Conservation (phyloP, 306 rosid species). For the Vigna angularis region DNA sequence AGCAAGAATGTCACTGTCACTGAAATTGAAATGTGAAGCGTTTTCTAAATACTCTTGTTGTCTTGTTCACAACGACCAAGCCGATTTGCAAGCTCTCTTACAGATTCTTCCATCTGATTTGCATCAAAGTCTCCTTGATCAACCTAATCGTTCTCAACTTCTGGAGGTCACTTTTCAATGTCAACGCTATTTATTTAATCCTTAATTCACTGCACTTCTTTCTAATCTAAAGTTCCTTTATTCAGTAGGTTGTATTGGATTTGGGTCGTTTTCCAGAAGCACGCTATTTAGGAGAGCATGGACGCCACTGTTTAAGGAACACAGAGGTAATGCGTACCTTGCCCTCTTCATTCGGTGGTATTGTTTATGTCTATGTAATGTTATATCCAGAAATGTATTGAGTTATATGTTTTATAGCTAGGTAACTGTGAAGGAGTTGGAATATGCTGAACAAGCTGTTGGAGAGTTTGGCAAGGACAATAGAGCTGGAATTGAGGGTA, state of each 20-base stretch:
- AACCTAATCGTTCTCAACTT: conserved; percentile 56
- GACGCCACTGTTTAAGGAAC: conserved; percentile 56
- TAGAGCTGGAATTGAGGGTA: conserved; percentile 83
- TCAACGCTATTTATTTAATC: not conserved
- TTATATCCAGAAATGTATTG: conserved; percentile 11
- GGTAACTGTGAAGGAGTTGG: conserved; percentile 74
- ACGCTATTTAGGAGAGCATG: conserved; percentile 62
- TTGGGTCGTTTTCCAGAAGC: conserved; percentile 75
- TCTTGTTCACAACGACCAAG: conserved; percentile 35
- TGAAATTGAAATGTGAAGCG: conserved; percentile 10
- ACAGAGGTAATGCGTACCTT: conserved; percentile 49
- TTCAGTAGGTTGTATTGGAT: conserved; percentile 67
- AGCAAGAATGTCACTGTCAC: not conserved
- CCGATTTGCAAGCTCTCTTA: conserved; percentile 59
- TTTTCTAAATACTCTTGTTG: conserved; percentile 4
- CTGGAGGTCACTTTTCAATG: conserved; percentile 52
- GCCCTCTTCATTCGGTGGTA: not conserved
- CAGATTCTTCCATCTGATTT: conserved; percentile 74
- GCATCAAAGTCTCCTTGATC: conserved; percentile 60
- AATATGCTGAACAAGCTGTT: conserved; percentile 66
- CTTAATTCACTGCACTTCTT: not conserved
- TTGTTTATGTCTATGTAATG: not conserved
- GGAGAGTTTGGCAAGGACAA: conserved; percentile 77
- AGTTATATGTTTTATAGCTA: conserved; percentile 35
- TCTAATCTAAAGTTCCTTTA: not conserved